phyloP scores from a whole-genome alignment of 106 monocot genomes.

The Acorus calamus region DNA sequence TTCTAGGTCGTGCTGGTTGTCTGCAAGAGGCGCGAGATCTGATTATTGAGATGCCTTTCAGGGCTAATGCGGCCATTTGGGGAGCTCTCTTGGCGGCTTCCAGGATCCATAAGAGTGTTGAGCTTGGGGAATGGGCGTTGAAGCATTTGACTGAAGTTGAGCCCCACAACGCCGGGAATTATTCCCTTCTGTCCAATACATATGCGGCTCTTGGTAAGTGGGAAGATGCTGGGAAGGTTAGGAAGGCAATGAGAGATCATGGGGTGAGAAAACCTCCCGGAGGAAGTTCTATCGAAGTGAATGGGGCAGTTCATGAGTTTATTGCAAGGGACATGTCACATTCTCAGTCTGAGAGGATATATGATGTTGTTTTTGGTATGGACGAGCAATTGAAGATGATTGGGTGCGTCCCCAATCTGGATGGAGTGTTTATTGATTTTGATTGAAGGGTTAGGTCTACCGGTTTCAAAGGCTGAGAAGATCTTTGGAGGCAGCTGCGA shows the following conservation, averaged over 20 bases:
- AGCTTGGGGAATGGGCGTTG: conserved; percentile 50
- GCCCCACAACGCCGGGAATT: conserved; percentile 71
- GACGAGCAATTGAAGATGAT: conserved; percentile 34
- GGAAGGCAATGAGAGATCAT: conserved; percentile 58
- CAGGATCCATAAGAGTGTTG: conserved; percentile 29
- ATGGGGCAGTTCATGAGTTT: conserved; percentile 58
- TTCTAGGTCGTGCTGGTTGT: conserved; percentile 73
- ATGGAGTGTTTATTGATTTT: conserved; percentile 8
- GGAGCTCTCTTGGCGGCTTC: conserved; percentile 69
- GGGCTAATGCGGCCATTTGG: conserved; percentile 73
- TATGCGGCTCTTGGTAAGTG: conserved; percentile 44
- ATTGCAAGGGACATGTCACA: conserved; percentile 52
- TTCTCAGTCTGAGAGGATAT: conserved; percentile 40
- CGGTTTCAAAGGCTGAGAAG: too few relatives aligned
- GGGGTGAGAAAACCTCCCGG: conserved; percentile 48
- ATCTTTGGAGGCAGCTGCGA: too few relatives aligned
- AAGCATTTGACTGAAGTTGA: conserved; percentile 56
- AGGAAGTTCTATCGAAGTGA: conserved; percentile 56
- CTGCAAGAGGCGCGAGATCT: conserved; percentile 54
- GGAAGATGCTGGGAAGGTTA: conserved; percentile 41
- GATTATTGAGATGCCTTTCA: conserved; percentile 51
- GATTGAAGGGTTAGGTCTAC: not conserved
- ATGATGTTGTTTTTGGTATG: conserved; percentile 24
- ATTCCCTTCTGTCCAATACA: conserved; percentile 61
- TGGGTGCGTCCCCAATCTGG: conserved; percentile 13